These are phyloP conservation scores for Barbatosphaeria neglecta DNA, from an alignment of 495 filamentous ascomycete genomes.

Conservation along the genomic window DNA sequence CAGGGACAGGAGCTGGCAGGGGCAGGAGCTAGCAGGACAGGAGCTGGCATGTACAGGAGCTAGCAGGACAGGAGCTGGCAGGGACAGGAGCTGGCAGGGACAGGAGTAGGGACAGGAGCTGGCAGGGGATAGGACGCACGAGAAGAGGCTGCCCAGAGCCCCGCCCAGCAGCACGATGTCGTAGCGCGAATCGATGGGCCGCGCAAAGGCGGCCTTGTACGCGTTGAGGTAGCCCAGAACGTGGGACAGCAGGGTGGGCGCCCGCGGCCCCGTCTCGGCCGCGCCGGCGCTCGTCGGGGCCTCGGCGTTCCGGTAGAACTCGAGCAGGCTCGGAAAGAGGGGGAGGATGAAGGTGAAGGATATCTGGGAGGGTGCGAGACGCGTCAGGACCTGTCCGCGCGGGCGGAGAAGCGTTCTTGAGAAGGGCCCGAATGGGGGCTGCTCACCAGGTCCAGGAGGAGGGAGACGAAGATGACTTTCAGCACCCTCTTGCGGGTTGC, in stretches of 20 bases:
- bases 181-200: constrained; percentile 89
- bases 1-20: no score
- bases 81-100: no score
- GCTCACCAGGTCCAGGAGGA: constrained; percentile 45
- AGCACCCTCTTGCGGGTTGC: constrained; percentile 67
- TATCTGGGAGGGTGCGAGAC: constrained; percentile 17
- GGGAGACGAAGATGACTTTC: constrained; percentile 51
- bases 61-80: no score
- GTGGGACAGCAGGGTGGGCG: constrained; percentile 55
- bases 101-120: no score
- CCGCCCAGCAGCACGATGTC: constrained; percentile 95
- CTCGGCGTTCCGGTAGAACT: constrained; percentile 79
- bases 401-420: constrained; percentile 8
- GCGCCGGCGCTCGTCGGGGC: constrained; percentile 43
- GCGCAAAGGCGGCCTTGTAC: constrained; percentile 89
- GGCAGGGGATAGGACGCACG: constrained; percentile 21
- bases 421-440: no score
- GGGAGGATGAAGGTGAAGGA: constrained; percentile 89
- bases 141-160: constrained; percentile 86
- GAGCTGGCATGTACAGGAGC: no score
- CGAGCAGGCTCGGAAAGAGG: constrained; percentile 83
- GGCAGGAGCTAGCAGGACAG: no score
- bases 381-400: constrained; percentile 9
- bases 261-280: constrained; percentile 29
- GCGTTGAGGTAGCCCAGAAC: constrained; percentile 78